A percentile compares a stretch with the other conserved stretches of the same genome.
Evolutionary conservation across 495 filamentous ascomycete species (phyloP).

Genomic region (Lophiotrema nucula): DNA sequence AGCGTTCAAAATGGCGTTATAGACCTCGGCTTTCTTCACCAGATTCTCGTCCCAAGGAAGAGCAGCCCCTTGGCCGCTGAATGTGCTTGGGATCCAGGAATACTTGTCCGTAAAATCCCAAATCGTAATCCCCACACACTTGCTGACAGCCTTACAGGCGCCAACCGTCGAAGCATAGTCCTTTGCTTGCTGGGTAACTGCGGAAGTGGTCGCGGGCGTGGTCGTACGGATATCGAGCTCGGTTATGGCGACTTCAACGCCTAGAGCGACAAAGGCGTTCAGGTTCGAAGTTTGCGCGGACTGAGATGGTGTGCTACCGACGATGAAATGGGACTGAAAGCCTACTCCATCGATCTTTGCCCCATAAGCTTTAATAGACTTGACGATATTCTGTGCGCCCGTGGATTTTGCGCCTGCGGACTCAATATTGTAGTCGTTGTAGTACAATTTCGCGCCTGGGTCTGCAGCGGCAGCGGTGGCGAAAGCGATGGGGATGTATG

Average conservation of each 20-base stretch:
- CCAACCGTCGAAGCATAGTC: constrained; percentile 18
- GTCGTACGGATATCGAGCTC: constrained; percentile 30
- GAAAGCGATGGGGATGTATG: constrained; percentile 52
- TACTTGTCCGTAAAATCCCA: constrained; percentile 30
- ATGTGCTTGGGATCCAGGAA: constrained; percentile 27
- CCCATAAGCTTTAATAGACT: constrained; percentile 51
- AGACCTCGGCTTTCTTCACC: constrained; percentile 13
- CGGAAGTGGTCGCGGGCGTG: constrained; percentile 15
- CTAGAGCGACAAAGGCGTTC: constrained; percentile 23
- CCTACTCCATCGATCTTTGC: constrained; percentile 65
- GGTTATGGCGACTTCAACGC: constrained; percentile 29
- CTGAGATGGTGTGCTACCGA: constrained; percentile 50
- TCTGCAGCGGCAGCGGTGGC: constrained; percentile 54
- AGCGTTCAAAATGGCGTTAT: constrained; percentile 17
- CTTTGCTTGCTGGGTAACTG: constrained; percentile 17
- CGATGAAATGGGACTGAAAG: constrained; percentile 61
- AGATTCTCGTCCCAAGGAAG: constrained; percentile 21
- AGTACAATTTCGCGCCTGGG: constrained; percentile 62
- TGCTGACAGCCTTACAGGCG: constrained; percentile 18
- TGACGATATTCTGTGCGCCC: constrained; percentile 51
- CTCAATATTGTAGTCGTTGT: constrained; percentile 69
- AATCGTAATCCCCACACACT: constrained; percentile 29
- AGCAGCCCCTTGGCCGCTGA: constrained; percentile 19
- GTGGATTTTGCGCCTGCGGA: constrained; percentile 50
- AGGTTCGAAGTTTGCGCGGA: constrained; percentile 12